phyloP scores from a whole-genome alignment of 441 rosid genomes.

The Codiaeum variegatum region DNA sequence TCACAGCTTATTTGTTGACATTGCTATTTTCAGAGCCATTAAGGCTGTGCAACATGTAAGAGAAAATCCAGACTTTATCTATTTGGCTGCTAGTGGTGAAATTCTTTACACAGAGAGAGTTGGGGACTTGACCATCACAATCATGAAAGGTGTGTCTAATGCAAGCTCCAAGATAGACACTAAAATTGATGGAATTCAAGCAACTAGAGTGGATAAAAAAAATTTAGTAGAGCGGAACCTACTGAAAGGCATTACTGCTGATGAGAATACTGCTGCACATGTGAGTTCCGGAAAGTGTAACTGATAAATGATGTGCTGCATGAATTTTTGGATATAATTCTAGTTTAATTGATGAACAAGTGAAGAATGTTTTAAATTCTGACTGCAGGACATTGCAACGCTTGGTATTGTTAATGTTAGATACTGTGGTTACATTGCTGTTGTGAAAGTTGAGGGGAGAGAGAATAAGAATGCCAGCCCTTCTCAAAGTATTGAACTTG shows the following conservation, averaged over 20 bases:
- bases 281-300: constrained; percentile 34
- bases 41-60: constrained; percentile 36
- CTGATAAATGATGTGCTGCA: background rate
- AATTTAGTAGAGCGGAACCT: constrained; percentile 41
- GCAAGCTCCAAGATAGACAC: constrained; percentile 40
- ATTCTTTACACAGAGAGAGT: constrained; percentile 36
- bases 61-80: constrained; percentile 17
- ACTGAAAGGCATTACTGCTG: constrained; percentile 69
- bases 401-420: constrained; percentile 51
- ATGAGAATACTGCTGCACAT: constrained; percentile 62
- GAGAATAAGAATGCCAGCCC: constrained; percentile 31
- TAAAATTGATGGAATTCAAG: constrained; percentile 35
- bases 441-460: constrained; percentile 45
- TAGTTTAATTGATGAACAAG: background rate
- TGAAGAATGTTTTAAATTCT: constrained; percentile 16
- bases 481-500: constrained; percentile 44
- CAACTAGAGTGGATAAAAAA: constrained; percentile 28
- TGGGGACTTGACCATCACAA: constrained; percentile 54
- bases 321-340: background rate
- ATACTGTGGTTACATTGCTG: constrained; percentile 53
- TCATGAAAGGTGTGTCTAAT: constrained; percentile 37
- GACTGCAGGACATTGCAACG: constrained; percentile 51
- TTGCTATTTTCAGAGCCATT: constrained; percentile 58
- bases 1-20: constrained; percentile 57
- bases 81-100: constrained; percentile 20